Base-by-base conservation (phyloP, 78 protist species). In the Dictyostelium purpureum region DNA sequence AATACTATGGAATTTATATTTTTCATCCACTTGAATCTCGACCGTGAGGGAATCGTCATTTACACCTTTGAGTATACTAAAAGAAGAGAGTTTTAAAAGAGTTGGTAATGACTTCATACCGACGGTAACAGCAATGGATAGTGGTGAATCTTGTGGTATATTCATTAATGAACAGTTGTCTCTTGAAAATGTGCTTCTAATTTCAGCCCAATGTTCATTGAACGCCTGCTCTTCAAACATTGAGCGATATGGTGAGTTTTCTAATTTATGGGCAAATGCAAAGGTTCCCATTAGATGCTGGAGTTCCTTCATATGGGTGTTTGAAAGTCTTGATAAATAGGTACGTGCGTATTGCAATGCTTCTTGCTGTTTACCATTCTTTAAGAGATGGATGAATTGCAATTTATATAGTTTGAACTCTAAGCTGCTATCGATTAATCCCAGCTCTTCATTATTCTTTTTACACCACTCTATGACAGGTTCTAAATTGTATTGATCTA, bases 31-130 rank as follows among this genome's bases (percentile, higher is more conserved):
- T 33, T 75, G 57, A 24, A 90, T 45, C 18, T 90, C 94, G 1
- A 90, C 85, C 1, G 88, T 81, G 2, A 90, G 56, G 7, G 79
- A 75, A 10, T 90, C 90, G 21, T 70, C 89, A 28, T 90, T 90
- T 78, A 56, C 87, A 31, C 67, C 67, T 24, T 70, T 63, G 2
- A 78, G 35, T 7, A 73, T 78, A 18, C 89, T 43, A n/a, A 90
- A 71, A n/a, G 90, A 38, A 6, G 94, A 71, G 6, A 90, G 24
- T 42, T 90, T 90, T 37, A 89, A 45, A 37, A 89, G 75, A 0
- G 92, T 96, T 11, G 97, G 97, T 54, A 96, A 65, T 24, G 97
- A 90, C 35, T 61, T 43, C 24, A 71, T 28, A 45, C 97, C 97
- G 4, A 90, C 94, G 14, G 70, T 61, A 33, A 96, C 35, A 1